Percentiles rank a stretch among this genome's conserved stretches.
phyloP scores from a whole-genome alignment of 176 grass and related monocot genomes.

The Echinochloa phyllopogon region DNA sequence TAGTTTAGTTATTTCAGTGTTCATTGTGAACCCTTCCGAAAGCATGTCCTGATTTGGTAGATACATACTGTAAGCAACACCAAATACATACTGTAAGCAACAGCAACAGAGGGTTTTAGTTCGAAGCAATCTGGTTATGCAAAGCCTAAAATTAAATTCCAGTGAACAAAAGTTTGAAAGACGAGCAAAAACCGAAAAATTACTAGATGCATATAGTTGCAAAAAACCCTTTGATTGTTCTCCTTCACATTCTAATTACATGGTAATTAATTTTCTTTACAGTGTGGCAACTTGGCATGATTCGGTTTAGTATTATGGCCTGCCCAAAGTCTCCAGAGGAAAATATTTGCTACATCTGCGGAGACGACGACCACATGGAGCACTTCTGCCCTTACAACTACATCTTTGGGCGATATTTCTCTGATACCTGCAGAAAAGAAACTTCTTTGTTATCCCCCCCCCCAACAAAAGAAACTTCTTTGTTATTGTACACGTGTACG shows the following conservation, averaged over 20 bases:
- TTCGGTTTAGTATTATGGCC: not conserved
- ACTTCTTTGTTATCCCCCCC: no score
- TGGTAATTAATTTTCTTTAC: not conserved
- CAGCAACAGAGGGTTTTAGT: not conserved
- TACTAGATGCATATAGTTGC: not conserved
- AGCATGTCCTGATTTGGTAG: not conserved
- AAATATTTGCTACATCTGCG: conserved; percentile 24
- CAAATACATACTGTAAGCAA: no score
- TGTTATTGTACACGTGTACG: not conserved
- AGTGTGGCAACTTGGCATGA: not conserved
- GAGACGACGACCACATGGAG: not conserved
- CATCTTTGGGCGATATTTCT: conserved; percentile 8
- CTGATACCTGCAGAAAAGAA: no score
- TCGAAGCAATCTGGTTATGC: not conserved
- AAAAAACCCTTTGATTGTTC: not conserved
- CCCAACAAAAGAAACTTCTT: not conserved
- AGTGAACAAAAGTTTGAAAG: not conserved
- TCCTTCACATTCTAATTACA: not conserved
- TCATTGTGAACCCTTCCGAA: not conserved
- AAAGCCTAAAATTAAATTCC: not conserved
- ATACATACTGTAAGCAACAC: no score
- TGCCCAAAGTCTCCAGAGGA: not conserved
- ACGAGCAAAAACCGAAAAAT: no score
- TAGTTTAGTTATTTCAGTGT: not conserved
- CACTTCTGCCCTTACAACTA: conserved; percentile 30